A percentile compares a stretch with the other conserved stretches of the same genome.
These are phyloP conservation scores for Nakazawaea populi DNA, from an alignment of 805 yeast species.

Conservation along the genomic window DNA sequence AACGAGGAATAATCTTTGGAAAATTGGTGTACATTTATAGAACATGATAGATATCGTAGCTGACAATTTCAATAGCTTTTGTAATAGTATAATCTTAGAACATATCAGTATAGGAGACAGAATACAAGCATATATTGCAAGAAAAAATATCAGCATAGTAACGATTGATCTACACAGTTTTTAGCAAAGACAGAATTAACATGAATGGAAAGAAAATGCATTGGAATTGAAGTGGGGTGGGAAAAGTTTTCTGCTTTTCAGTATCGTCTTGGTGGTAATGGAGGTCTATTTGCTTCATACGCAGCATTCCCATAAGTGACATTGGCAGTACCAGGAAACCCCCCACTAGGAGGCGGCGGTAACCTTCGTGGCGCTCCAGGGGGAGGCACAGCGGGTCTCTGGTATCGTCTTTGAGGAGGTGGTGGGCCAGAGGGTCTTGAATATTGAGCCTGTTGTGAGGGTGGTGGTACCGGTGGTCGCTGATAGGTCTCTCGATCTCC, in stretches of 20 bases:
- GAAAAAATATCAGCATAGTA: too few species aligned
- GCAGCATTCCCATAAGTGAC: conserved; percentile 10
- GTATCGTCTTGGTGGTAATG: conserved; percentile 7
- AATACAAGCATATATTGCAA: too few species aligned
- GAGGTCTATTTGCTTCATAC: conserved; percentile 7
- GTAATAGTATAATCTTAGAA: too few species aligned
- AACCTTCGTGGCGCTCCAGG: neutral
- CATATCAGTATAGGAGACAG: too few species aligned
- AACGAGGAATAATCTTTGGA: too few species aligned
- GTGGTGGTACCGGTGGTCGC: conserved; percentile 1
- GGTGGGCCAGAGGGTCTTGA: conserved; percentile 13
- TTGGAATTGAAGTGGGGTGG: neutral
- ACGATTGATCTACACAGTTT: too few species aligned
- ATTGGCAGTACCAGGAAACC: conserved; percentile 11
- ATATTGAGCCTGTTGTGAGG: conserved; percentile 3
- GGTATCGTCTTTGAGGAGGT: conserved; percentile 3
- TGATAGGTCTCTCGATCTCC: conserved; percentile 2
- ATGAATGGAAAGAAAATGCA: too few species aligned
- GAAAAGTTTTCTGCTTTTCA: neutral
- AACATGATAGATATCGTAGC: too few species aligned
- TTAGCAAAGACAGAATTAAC: too few species aligned
- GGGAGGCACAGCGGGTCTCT: conserved; percentile 1
- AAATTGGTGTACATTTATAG: too few species aligned
- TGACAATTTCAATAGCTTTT: too few species aligned
- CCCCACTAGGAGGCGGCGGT: conserved; percentile 1